Evolutionary conservation across 2,329 filamentous ascomycete species (phyloP), one percentile per base, ranked within the genome.

Genomic region (Epichloe amarillans): DNA sequence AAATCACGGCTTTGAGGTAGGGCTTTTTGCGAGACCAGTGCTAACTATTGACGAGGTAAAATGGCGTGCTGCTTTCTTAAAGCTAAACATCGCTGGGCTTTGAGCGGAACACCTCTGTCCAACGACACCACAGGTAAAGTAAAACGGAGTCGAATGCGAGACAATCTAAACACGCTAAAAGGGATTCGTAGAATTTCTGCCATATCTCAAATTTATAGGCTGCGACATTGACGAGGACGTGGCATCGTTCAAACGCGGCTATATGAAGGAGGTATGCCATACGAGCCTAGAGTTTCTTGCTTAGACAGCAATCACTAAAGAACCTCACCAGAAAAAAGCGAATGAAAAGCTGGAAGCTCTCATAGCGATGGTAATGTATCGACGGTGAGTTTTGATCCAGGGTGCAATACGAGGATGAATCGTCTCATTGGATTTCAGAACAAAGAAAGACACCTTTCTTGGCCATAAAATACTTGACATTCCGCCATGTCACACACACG

Each of bases 61-160:
- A 17, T 23, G 23, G 60, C 58, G 0, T 64, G 59, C 17, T 63
- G 58, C 21, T 50, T 50, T 0, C 53, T 71, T 0, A 33, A 15
- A 0, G 56, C 61, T 4, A 67, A 64, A 30, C 59, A 62, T 40
- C 58, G 61, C 2, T 71, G 68, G 66, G 61, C 58, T 0, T 36
- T 71, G 17, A 66, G 52, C 11, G 68, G 63, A 2, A 71, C 69
- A 0, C 69, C 69, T 0, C 46, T 70, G 0, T 52, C 63, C 2
- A 71, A 71, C 46, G 33, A 12, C 0, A 41, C 61, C 0, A 30
- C 56, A 6, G 68, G 67, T 68, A 54, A 23, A 56, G 11, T 2
- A 41, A 8, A 26, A 21, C 12, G 17, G 26, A 30, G 26, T 30
- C 8, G 3, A 7, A 3, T 8, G 26, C n/a, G 33, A 30, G 15